Conservation (phyloP, 108 stramenopile species). For the Nannochloropsis gaditana region DNA sequence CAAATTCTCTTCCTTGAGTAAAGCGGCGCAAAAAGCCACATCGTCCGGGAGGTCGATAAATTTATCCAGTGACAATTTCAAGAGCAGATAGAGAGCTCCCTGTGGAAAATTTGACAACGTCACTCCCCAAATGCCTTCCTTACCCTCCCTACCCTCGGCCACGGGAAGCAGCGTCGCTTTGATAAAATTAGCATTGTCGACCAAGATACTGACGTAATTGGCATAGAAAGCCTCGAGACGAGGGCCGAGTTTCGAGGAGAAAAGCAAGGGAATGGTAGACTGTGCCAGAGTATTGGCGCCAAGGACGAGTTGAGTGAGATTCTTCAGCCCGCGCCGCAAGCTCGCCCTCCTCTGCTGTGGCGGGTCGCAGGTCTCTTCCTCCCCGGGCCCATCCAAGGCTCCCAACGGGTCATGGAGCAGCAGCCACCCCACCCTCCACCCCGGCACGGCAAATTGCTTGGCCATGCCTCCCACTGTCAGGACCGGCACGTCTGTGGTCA, state of each 20-base stretch:
- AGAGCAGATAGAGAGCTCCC: neutral
- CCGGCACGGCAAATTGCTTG: constrained; percentile 86
- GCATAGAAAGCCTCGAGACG: constrained; percentile 61
- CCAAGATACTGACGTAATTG: constrained; percentile 57
- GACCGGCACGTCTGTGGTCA: constrained; percentile 67
- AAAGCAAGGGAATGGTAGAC: constrained; percentile 63
- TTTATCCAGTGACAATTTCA: constrained; percentile 62
- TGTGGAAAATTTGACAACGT: neutral
- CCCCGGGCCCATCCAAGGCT: neutral
- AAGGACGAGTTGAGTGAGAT: constrained; percentile 69
- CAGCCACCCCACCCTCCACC: constrained; percentile 81
- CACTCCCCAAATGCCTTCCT: neutral
- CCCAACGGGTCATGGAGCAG: constrained; percentile 61
- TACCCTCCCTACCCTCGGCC: neutral
- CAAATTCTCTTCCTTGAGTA: constrained; percentile 81
- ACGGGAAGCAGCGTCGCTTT: constrained; percentile 59
- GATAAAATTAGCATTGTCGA: constrained; percentile 62
- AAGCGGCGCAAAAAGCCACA: constrained; percentile 62
- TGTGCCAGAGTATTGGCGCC: constrained; percentile 75
- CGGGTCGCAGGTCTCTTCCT: too few species aligned
- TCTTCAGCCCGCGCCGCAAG: constrained; percentile 65
- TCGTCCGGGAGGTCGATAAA: constrained; percentile 60
- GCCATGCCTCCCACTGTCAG: constrained; percentile 76
- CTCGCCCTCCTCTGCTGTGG: neutral
- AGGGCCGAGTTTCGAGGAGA: constrained; percentile 52